Conservation (phyloP, 805 yeast species). For the Pichia deserticola region DNA sequence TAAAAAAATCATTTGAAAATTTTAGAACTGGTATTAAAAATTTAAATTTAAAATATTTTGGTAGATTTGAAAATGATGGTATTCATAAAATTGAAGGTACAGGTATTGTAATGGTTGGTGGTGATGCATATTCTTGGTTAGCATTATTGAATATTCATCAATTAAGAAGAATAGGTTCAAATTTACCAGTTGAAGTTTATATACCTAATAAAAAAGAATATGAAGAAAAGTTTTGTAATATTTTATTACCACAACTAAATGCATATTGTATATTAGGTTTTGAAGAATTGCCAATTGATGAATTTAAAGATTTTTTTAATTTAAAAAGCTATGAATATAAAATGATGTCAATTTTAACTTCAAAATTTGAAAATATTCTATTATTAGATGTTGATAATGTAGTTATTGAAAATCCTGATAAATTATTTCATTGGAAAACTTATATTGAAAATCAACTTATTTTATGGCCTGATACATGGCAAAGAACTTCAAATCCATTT, state of each 20-base stretch:
- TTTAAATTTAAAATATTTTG: constrained; percentile 33
- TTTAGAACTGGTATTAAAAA: constrained; percentile 16
- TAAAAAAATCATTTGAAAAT: constrained; percentile 13
- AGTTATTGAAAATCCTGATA: constrained; percentile 36
- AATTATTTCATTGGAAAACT: constrained; percentile 37
- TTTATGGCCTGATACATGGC: constrained; percentile 69
- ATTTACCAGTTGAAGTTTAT: constrained; percentile 45
- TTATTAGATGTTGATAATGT: constrained; percentile 47
- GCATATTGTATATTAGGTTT: constrained; percentile 40
- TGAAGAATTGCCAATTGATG: constrained; percentile 23
- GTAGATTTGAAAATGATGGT: constrained; percentile 10
- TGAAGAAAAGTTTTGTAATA: constrained; percentile 40
- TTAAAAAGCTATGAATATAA: constrained; percentile 46
- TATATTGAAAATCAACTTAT: constrained; percentile 39
- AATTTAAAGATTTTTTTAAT: constrained; percentile 19
- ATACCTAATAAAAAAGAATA: constrained; percentile 38
- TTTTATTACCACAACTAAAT: constrained; percentile 32
- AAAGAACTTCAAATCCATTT: constrained; percentile 56
- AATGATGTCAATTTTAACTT: constrained; percentile 40
- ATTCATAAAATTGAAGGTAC: constrained; percentile 6
- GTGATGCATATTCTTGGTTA: constrained; percentile 45
- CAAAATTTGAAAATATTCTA: constrained; percentile 39
- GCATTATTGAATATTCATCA: constrained; percentile 42
- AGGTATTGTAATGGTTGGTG: constrained; percentile 47
- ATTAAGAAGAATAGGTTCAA: constrained; percentile 35